A percentile compares a stretch with the other conserved stretches of the same genome.
phyloP scores from a whole-genome alignment of 495 filamentous ascomycete species.

The Aspergillus ostianus region DNA sequence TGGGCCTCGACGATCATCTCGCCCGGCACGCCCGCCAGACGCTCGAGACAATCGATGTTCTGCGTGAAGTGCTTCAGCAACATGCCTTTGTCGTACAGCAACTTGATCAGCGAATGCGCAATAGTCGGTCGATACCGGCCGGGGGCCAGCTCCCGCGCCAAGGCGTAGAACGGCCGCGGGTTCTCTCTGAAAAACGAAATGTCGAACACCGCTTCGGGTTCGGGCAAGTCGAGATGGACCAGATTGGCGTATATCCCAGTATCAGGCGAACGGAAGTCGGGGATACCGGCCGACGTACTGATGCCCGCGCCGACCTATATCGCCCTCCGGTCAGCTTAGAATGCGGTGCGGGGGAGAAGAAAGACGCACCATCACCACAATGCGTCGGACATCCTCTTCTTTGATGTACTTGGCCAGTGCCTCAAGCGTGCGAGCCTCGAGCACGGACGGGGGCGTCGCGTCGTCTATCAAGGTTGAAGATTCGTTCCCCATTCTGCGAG shows the following conservation, averaged over 20 bases:
- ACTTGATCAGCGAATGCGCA: conserved; percentile 73
- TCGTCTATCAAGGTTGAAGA: conserved; percentile 61
- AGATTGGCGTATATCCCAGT: conserved; percentile 89
- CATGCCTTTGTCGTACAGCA: conserved; percentile 72
- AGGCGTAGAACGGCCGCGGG: conserved; percentile 85
- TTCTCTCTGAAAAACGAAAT: conserved; percentile 81
- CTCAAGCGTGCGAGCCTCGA: conserved; percentile 65
- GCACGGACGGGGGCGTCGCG: conserved; percentile 58
- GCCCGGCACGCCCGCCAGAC: conserved; percentile 76
- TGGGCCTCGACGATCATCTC: conserved; percentile 90
- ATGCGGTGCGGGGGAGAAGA: conserved; percentile 2
- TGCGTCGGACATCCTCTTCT: conserved; percentile 58
- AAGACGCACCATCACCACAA: conserved; percentile 71
- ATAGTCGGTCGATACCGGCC: conserved; percentile 87
- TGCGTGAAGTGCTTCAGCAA: conserved; percentile 90
- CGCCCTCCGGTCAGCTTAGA: background rate
- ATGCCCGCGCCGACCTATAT: conserved; percentile 50
- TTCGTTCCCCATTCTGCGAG: conserved; percentile 67
- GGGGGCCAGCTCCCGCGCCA: conserved; percentile 89
- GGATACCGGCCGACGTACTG: conserved; percentile 83
- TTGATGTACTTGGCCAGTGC: conserved; percentile 75
- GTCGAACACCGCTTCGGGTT: conserved; percentile 77
- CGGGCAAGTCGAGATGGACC: conserved; percentile 75
- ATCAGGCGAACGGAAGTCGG: conserved; percentile 83
- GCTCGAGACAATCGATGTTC: conserved; percentile 95